A percentile compares a stretch with the other conserved stretches of the same genome.
Evolutionary conservation across 768 basidiomycete species (phyloP).

Genomic region (Gautieria morchelliformis): DNA sequence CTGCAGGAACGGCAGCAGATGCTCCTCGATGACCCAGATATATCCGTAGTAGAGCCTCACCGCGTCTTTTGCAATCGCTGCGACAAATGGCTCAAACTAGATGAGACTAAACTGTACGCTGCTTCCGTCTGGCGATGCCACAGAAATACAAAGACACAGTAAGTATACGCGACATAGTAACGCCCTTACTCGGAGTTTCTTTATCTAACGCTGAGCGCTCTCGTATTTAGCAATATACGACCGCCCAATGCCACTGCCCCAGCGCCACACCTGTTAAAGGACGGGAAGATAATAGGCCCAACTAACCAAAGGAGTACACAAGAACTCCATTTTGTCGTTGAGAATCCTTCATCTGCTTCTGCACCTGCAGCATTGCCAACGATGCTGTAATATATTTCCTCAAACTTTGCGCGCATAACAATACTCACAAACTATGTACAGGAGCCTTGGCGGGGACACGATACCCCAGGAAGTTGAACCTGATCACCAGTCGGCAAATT

Average conservation of each 20-base stretch:
- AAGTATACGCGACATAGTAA: neutral
- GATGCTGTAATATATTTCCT: too few species aligned
- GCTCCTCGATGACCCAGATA: conserved; percentile 58
- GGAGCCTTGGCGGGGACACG: too few species aligned
- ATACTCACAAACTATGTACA: too few species aligned
- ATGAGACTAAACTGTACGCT: conserved; percentile 30
- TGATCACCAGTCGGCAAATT: too few species aligned
- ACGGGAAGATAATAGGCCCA: neutral
- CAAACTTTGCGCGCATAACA: too few species aligned
- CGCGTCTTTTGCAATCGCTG: conserved; percentile 8
- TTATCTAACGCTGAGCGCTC: neutral
- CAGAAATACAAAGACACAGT: conserved; percentile 8
- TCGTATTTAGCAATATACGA: neutral
- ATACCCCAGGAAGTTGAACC: too few species aligned
- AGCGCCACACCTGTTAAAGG: neutral
- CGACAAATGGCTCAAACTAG: conserved; percentile 11
- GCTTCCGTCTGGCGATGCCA: conserved; percentile 9
- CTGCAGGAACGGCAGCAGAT: conserved; percentile 55
- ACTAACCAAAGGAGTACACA: neutral
- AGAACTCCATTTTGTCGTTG: too few species aligned
- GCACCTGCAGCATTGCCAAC: too few species aligned
- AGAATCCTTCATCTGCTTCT: too few species aligned
- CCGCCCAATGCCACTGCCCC: neutral
- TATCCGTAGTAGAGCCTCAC: conserved; percentile 63
- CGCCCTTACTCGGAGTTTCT: neutral